Conservation (phyloP, 768 basidiomycete genomes). For the Macrolepiota fuliginosa region DNA sequence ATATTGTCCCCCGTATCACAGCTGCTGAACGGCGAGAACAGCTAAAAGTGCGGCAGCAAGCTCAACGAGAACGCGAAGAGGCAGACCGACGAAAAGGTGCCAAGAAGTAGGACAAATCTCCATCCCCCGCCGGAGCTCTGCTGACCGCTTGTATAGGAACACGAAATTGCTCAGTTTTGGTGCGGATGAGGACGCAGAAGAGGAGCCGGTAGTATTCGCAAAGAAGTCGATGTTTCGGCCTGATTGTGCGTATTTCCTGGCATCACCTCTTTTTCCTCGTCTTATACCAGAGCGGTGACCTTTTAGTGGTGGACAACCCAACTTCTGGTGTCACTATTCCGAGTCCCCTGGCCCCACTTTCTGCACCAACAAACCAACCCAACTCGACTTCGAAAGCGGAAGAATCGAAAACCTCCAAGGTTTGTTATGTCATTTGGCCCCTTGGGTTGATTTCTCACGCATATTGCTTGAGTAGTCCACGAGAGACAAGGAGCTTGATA, state of each 20-base stretch:
- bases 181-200: conserved; percentile 62
- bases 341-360: conserved; percentile 36
- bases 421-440: neutral
- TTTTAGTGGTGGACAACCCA: conserved; percentile 36
- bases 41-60: conserved; percentile 73
- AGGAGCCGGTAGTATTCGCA: conserved; percentile 51
- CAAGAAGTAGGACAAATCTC: conserved; percentile 67
- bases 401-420: conserved; percentile 13
- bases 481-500: conserved; percentile 43
- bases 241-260: conserved; percentile 57
- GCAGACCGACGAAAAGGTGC: conserved; percentile 68
- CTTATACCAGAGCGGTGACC: neutral
- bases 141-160: conserved; percentile 54
- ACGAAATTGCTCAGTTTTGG: conserved; percentile 88
- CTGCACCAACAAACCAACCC: conserved; percentile 15
- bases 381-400: conserved; percentile 11
- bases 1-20: conserved; percentile 95
- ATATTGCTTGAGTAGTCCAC: conserved; percentile 33
- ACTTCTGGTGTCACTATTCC: conserved; percentile 30
- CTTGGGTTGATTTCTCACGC: neutral
- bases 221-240: conserved; percentile 85
- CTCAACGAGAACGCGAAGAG: conserved; percentile 77
- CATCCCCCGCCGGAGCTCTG: neutral
- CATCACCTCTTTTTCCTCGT: neutral
- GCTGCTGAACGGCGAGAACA: conserved; percentile 88